A percentile compares a stretch with the other conserved stretches of the same genome.
Conservation (phyloP, 2,329 filamentous ascomycete genomes). For the Botrytis aclada region DNA sequence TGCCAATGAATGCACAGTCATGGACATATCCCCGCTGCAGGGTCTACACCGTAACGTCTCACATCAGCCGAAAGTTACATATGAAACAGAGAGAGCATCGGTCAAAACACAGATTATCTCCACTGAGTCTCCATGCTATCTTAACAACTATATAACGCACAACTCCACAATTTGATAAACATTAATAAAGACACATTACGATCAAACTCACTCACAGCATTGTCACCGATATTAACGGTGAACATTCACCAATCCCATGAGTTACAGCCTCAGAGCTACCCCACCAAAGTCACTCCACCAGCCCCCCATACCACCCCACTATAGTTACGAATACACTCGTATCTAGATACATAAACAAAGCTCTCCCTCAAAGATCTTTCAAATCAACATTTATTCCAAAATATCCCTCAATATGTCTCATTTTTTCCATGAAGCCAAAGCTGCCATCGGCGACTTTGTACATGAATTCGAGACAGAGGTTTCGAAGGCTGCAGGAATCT, state of each 20-base stretch:
- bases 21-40: conserved; percentile 4
- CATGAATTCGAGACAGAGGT: conserved; percentile 26
- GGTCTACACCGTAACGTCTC: conserved; percentile 11
- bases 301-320: conserved; percentile 2
- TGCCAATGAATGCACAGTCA: not conserved
- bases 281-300: conserved; percentile 10
- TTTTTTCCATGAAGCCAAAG: conserved; percentile 26
- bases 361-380: not conserved
- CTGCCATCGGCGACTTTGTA: conserved; percentile 25
- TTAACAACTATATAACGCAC: not conserved
- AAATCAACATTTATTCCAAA: not conserved
- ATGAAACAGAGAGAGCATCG: not conserved
- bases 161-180: not conserved
- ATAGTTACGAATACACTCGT: not conserved
- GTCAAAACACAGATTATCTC: not conserved
- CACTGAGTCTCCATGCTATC: not conserved
- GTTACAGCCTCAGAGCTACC: not conserved
- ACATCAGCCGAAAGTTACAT: not conserved
- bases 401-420: conserved; percentile 24
- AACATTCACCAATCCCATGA: conserved; percentile 1
- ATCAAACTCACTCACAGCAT: not conserved
- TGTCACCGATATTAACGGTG: conserved; percentile 4
- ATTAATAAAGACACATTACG: not conserved
- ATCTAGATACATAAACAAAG: conserved; percentile 10
- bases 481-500: conserved; percentile 36